Evolutionary conservation across 1,284 basidiomycete genomes (phyloP).

Genomic region (Fomitopsis palustris): DNA sequence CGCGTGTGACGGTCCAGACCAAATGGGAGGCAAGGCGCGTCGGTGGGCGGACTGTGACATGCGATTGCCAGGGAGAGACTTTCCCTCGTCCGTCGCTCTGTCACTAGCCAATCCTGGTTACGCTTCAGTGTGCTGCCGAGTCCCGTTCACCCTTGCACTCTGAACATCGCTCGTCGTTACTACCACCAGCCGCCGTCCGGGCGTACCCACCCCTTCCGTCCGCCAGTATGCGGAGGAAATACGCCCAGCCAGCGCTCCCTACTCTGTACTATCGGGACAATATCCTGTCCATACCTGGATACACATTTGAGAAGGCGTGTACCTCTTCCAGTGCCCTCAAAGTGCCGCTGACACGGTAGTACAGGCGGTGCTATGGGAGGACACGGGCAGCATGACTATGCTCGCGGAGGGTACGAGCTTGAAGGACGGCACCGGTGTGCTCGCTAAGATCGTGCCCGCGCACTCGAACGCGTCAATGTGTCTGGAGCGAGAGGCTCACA

Average conservation of each 20-base stretch:
- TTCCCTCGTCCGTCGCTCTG: neutral
- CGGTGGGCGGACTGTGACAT: neutral
- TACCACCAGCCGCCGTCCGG: neutral
- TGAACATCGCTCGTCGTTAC: neutral
- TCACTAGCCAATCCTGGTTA: conserved; percentile 1
- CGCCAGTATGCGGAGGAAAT: conserved; percentile 32
- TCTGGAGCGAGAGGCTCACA: conserved; percentile 67
- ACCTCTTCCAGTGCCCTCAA: conserved; percentile 4
- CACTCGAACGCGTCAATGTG: conserved; percentile 69
- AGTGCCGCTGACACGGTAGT: neutral
- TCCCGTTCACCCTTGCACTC: neutral
- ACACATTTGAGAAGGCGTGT: conserved; percentile 62
- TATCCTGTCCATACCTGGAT: conserved; percentile 61
- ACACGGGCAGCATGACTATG: conserved; percentile 66
- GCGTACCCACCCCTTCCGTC: conserved; percentile 7
- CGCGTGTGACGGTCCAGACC: neutral
- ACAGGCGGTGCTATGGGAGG: conserved; percentile 61
- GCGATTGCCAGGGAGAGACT: neutral
- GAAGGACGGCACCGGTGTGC: conserved; percentile 62
- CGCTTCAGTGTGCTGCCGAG: neutral
- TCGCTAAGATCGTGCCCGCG: conserved; percentile 69
- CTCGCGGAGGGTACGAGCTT: conserved; percentile 64
- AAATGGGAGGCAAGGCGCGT: neutral
- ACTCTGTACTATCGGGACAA: conserved; percentile 44
- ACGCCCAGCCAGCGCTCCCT: conserved; percentile 33